phyloP scores from a whole-genome alignment of 2,329 filamentous ascomycete genomes.

The Arthrobotrys sinensis region DNA sequence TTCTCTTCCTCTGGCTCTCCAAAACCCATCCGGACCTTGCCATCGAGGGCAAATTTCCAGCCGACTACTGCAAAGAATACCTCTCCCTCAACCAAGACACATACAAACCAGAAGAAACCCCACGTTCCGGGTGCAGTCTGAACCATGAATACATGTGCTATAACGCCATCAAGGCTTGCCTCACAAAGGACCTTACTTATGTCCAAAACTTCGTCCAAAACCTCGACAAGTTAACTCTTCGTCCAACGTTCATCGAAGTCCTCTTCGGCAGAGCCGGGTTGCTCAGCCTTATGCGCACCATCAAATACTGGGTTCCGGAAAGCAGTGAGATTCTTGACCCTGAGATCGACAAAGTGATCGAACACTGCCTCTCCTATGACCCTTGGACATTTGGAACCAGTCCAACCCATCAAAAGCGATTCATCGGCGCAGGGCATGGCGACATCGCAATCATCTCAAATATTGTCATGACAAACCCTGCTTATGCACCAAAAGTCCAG shows the following conservation, averaged over 20 bases:
- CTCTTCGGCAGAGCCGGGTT: constrained; percentile 78
- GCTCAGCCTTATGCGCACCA: constrained; percentile 77
- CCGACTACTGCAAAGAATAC: constrained; percentile 71
- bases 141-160: constrained; percentile 71
- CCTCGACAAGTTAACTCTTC: constrained; percentile 63
- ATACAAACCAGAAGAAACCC: constrained; percentile 45
- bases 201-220: constrained; percentile 69
- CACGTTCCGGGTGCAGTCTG: constrained; percentile 68
- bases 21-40: constrained; percentile 68
- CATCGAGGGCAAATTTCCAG: constrained; percentile 68
- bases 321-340: constrained; percentile 71
- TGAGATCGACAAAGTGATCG: constrained; percentile 73
- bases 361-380: constrained; percentile 72
- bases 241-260: constrained; percentile 72
- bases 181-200: constrained; percentile 67
- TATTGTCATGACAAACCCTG: constrained; percentile 71
- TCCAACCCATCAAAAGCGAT: constrained; percentile 72
- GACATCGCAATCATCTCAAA: constrained; percentile 55
- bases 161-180: constrained; percentile 69
- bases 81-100: constrained; percentile 66
- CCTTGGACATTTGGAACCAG: constrained; percentile 64
- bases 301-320: constrained; percentile 73
- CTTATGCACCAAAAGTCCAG: constrained; percentile 72
- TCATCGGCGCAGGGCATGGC: constrained; percentile 73
- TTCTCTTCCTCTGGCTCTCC: constrained; percentile 72